A percentile compares a stretch with the other conserved stretches of the same genome.
Conservation (phyloP, 1,284 basidiomycete species). For the Pseudozyma sp. region DNA sequence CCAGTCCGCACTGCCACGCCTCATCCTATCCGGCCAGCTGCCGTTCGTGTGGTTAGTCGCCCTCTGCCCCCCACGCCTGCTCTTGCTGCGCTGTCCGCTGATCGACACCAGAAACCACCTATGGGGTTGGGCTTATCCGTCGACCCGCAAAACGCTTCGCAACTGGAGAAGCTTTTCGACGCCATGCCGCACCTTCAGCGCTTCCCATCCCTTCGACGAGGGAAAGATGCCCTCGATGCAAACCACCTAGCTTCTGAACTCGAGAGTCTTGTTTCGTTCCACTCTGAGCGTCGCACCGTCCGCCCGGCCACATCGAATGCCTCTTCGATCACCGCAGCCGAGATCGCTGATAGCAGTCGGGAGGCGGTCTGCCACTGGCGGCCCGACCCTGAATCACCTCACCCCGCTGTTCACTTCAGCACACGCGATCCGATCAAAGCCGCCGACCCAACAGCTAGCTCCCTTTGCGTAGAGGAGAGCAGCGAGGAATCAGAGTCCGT, state of each 20-base stretch:
- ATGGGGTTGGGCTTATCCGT: background rate
- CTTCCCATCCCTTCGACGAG: constrained; percentile 9
- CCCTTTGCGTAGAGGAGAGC: constrained; percentile 1
- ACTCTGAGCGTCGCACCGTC: background rate
- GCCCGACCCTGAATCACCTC: background rate
- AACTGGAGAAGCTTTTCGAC: constrained; percentile 12
- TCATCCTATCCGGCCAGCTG: background rate
- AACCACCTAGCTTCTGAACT: constrained; percentile 20
- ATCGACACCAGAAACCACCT: background rate
- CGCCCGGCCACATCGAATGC: background rate
- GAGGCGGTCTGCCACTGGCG: constrained; percentile 24
- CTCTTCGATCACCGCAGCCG: background rate
- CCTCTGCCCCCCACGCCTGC: constrained; percentile 31
- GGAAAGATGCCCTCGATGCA: constrained; percentile 7
- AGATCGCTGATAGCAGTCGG: constrained; percentile 7
- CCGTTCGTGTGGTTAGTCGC: constrained; percentile 14
- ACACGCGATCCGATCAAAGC: too few relatives aligned
- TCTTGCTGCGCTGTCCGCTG: background rate
- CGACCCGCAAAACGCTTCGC: background rate
- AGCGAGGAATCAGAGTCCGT: constrained; percentile 20
- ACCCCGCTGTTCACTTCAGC: background rate
- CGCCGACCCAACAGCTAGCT: too few relatives aligned
- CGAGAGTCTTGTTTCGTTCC: constrained; percentile 16
- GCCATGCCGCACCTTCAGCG: background rate
- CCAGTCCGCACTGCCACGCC: constrained; percentile 6